Conservation (phyloP, 768 basidiomycete genomes). For the Vararia minispora region DNA sequence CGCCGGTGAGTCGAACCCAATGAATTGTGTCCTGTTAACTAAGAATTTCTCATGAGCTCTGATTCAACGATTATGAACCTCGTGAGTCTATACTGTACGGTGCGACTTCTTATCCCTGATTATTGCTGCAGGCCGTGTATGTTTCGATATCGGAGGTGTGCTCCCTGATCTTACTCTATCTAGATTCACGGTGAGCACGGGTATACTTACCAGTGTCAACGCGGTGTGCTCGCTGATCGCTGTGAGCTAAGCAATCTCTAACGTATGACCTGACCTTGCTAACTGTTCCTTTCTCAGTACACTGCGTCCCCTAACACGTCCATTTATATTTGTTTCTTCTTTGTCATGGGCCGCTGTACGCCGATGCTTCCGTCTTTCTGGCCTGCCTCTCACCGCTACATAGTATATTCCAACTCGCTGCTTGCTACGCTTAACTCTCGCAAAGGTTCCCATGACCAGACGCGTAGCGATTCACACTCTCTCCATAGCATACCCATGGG, state of each 20-base stretch:
- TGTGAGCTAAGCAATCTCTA: too few relatives aligned
- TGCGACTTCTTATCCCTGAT: neutral
- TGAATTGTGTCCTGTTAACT: neutral
- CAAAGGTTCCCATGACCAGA: constrained; percentile 22
- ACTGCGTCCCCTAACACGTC: neutral
- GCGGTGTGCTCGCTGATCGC: neutral
- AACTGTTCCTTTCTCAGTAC: neutral
- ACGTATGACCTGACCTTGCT: too few relatives aligned
- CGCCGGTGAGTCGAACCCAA: neutral
- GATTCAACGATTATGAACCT: neutral
- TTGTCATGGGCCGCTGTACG: constrained; percentile 1
- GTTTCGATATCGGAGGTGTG: neutral
- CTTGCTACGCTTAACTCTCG: constrained; percentile 15
- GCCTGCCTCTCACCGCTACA: neutral
- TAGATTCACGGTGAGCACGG: too few relatives aligned
- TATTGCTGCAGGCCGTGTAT: neutral
- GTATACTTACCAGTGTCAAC: too few relatives aligned
- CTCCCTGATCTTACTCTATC: neutral
- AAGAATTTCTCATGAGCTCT: neutral
- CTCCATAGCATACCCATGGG: too few relatives aligned
- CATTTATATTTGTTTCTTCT: constrained; percentile 2
- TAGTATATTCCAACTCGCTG: neutral
- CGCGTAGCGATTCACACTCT: too few relatives aligned
- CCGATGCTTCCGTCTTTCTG: too few relatives aligned
- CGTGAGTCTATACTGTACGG: neutral